Percentiles rank a stretch among this genome's conserved stretches.
Conservation (phyloP, 345 rosid species). For the Rhizophora apiculata region DNA sequence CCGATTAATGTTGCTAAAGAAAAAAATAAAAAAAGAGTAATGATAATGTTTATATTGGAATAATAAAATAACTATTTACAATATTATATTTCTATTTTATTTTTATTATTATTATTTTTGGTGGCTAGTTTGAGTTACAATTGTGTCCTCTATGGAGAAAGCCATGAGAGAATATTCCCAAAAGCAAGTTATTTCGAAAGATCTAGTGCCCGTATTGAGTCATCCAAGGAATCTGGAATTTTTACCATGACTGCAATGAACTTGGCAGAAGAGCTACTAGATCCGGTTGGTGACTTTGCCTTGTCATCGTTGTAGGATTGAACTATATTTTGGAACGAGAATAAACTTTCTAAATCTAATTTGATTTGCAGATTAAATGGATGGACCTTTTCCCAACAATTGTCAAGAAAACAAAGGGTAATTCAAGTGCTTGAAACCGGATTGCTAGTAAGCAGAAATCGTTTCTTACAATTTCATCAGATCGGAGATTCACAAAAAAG, state of each 20-base stretch:
- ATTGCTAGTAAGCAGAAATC: conserved; percentile 25
- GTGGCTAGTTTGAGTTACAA: too few relatives aligned
- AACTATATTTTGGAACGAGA: background rate
- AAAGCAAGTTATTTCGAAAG: conserved; percentile 29
- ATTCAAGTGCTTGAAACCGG: conserved; percentile 40
- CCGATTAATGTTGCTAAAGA: too few relatives aligned
- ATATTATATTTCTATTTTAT: too few relatives aligned
- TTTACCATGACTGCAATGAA: conserved; percentile 38
- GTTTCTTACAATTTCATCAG: conserved; percentile 3
- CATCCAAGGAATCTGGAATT: conserved; percentile 46
- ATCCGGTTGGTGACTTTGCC: conserved; percentile 39
- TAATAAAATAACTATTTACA: too few relatives aligned
- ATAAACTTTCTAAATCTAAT: too few relatives aligned
- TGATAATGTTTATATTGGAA: too few relatives aligned
- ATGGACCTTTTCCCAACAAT: conserved; percentile 57
- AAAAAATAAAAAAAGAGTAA: too few relatives aligned
- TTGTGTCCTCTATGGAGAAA: conserved; percentile 27
- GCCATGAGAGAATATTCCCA: conserved; percentile 36
- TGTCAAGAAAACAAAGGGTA: conserved; percentile 38
- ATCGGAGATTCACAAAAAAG: too few relatives aligned
- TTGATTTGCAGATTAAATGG: conserved; percentile 52
- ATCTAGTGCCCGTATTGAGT: conserved; percentile 44
- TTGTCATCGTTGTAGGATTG: too few relatives aligned
- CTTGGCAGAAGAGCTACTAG: conserved; percentile 47
- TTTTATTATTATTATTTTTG: too few relatives aligned